phyloP scores from a whole-genome alignment of 768 basidiomycete genomes.

The Termitomyces sp. region DNA sequence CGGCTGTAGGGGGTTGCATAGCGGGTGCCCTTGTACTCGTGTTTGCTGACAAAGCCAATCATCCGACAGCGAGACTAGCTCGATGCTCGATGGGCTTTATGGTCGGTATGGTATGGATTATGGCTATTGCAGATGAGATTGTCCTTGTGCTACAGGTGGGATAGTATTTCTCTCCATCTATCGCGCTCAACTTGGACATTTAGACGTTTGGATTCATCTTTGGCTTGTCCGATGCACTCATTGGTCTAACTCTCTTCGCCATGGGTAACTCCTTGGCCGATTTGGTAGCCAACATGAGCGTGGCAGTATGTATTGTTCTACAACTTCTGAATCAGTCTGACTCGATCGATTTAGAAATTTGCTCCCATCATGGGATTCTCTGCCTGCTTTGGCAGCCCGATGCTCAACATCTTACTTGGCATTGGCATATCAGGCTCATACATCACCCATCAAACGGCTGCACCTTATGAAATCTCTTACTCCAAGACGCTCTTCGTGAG shows the following conservation, averaged over 20 bases:
- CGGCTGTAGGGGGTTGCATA: slow-evolving; percentile 51
- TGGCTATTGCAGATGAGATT: slow-evolving; percentile 96
- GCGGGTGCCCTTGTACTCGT: slow-evolving; percentile 54
- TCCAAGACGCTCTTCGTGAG: slow-evolving; percentile 84
- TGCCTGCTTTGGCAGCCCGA: slow-evolving; percentile 90
- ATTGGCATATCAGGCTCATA: slow-evolving; percentile 91
- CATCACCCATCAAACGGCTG: slow-evolving; percentile 60
- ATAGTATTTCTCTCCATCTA: slow-evolving; percentile 13
- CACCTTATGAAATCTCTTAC: slow-evolving; percentile 74
- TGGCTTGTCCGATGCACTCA: slow-evolving; percentile 94
- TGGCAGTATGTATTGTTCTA: slow-evolving; percentile 60
- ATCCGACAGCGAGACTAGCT: slow-evolving; percentile 55
- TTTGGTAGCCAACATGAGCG: slow-evolving; percentile 94
- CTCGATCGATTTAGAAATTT: slow-evolving; percentile 49
- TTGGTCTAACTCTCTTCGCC: slow-evolving; percentile 95
- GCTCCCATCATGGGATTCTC: slow-evolving; percentile 95
- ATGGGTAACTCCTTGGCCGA: slow-evolving; percentile 96
- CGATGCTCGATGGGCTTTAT: slow-evolving; percentile 90
- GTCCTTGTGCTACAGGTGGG: slow-evolving; percentile 83
- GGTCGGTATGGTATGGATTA: slow-evolving; percentile 94
- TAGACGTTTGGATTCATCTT: slow-evolving; percentile 93
- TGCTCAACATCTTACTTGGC: slow-evolving; percentile 89
- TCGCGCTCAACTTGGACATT: slow-evolving; percentile 9
- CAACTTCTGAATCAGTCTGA: neutral
- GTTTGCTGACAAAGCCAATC: slow-evolving; percentile 57